Evolutionary conservation across 192 early-diverging fungal genomes (phyloP), one percentile per base, ranked within the genome.

Genomic region (Coemansia sp.): DNA sequence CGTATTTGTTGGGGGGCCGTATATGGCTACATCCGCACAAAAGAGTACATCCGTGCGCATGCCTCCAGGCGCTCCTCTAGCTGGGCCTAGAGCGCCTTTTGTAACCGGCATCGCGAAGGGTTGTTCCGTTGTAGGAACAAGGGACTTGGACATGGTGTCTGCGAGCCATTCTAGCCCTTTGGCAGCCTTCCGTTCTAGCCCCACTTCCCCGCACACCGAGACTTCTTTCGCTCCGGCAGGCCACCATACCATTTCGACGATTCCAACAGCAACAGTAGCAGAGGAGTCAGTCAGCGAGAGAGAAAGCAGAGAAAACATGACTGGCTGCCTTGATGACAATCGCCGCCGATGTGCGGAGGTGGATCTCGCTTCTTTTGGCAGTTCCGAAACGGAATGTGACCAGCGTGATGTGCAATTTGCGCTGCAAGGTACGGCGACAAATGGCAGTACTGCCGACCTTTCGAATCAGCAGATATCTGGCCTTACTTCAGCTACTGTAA

Each of bases 401-500:
- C 55, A 57, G 17, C 25, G 6, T 25, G 55, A 34, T 36, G 55
- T 17, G 14, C 55, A 3, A 14, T 20, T 34, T n/a, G 20, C 55
- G 23, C 23, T 57, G 55, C 33, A 33, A 57, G 34, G 8, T 9
- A 25, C 15, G 33, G 32, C 25, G 17, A 19, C 33, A 17, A 34
- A 32, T 57, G 33, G n/a, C 19, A 14, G 55, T 8, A 57, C 35
- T 0, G 71, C 67, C 4, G 58, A 79, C 53, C 52, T 79, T 35
- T 73, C 76, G 2, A 19, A 40, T n/a, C 45, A 59, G 9, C 35
- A 25, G 3, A 45, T 79, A 0, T 7, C 49, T 25, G 36, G 46
- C 42, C 53, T 79, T 53, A 70, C 9, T 53, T 73, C 9, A 1
- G 56, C 61, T 4, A 69, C 73, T 19, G 67, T 7, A 1, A 7